Percentiles rank a stretch among this genome's conserved stretches.
Conservation (phyloP, 2,329 filamentous ascomycete species). For the Aureobasidium pullulans region DNA sequence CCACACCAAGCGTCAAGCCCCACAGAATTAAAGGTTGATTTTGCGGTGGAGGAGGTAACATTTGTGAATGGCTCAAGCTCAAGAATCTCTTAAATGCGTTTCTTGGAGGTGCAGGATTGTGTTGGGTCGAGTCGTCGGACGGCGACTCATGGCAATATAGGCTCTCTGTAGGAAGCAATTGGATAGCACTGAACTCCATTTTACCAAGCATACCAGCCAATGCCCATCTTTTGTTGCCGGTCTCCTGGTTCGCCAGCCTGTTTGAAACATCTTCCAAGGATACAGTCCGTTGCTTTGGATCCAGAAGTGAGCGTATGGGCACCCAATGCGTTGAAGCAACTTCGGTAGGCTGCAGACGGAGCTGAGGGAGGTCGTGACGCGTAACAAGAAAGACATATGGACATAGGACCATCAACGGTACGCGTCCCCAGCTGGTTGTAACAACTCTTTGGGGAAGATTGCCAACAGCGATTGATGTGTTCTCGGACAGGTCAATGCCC, state of each 20-base stretch:
- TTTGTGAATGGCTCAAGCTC: not conserved
- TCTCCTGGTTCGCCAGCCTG: slow-evolving; percentile 50
- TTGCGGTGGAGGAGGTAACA: slow-evolving; percentile 25
- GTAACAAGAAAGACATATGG: slow-evolving; percentile 61
- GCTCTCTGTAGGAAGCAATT: slow-evolving; percentile 54
- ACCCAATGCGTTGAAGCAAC: slow-evolving; percentile 65
- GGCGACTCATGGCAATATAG: slow-evolving; percentile 44
- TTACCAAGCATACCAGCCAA: slow-evolving; percentile 52
- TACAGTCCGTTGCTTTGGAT: slow-evolving; percentile 51
- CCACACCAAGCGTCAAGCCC: slow-evolving; percentile 60
- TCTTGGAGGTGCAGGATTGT: not conserved
- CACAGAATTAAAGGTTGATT: slow-evolving; percentile 53
- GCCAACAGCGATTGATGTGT: slow-evolving; percentile 39
- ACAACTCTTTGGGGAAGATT: slow-evolving; percentile 61
- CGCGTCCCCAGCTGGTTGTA: slow-evolving; percentile 58
- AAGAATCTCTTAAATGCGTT: not conserved
- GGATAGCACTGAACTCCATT: slow-evolving; percentile 62
- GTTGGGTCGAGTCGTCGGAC: slow-evolving; percentile 16
- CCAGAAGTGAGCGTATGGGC: slow-evolving; percentile 54
- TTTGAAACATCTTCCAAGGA: slow-evolving; percentile 58
- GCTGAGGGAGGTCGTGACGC: slow-evolving; percentile 45
- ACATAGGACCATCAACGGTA: slow-evolving; percentile 62
- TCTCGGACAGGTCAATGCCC: slow-evolving; percentile 47
- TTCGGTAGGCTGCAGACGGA: slow-evolving; percentile 60
- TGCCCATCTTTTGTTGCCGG: slow-evolving; percentile 47